phyloP scores from a whole-genome alignment of 1,284 basidiomycete species.

The Tilletia walkeri region DNA sequence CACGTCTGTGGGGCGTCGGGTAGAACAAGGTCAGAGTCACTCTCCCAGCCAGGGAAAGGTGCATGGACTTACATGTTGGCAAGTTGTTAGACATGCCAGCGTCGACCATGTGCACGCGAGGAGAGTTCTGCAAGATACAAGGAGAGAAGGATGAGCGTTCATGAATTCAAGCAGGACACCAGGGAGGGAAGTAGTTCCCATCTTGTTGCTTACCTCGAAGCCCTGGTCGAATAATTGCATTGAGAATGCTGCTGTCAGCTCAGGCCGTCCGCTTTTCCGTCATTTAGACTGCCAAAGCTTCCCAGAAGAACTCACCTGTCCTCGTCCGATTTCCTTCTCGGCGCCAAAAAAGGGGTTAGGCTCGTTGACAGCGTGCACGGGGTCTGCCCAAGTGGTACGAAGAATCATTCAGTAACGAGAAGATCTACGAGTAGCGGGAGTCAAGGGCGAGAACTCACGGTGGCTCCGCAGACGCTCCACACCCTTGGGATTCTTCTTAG shows the following conservation, averaged over 20 bases:
- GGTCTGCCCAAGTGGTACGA: conserved; percentile 30
- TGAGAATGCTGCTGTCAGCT: neutral
- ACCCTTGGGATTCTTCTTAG: conserved; percentile 23
- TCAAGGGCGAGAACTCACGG: conserved; percentile 20
- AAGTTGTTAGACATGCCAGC: conserved; percentile 32
- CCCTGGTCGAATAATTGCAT: conserved; percentile 14
- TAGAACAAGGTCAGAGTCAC: no score
- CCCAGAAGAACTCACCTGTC: conserved; percentile 2
- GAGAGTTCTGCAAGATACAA: conserved; percentile 24
- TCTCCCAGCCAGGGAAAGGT: neutral
- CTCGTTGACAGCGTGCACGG: conserved; percentile 51
- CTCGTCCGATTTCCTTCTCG: conserved; percentile 10
- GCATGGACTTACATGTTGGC: conserved; percentile 27
- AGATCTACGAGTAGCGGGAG: conserved; percentile 37
- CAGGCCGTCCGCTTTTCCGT: neutral
- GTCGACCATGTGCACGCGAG: conserved; percentile 30
- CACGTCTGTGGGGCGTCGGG: conserved; percentile 1
- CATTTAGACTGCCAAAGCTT: neutral
- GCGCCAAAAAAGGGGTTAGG: conserved; percentile 52
- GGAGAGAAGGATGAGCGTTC: neutral
- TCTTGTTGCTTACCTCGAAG: conserved; percentile 23
- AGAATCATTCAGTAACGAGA: conserved; percentile 32
- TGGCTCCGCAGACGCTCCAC: conserved; percentile 17
- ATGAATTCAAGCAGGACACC: neutral
- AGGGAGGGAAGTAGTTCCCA: neutral